Evolutionary conservation across 2,329 filamentous ascomycete species (phyloP).

Genomic region (Aspergillus hortae): DNA sequence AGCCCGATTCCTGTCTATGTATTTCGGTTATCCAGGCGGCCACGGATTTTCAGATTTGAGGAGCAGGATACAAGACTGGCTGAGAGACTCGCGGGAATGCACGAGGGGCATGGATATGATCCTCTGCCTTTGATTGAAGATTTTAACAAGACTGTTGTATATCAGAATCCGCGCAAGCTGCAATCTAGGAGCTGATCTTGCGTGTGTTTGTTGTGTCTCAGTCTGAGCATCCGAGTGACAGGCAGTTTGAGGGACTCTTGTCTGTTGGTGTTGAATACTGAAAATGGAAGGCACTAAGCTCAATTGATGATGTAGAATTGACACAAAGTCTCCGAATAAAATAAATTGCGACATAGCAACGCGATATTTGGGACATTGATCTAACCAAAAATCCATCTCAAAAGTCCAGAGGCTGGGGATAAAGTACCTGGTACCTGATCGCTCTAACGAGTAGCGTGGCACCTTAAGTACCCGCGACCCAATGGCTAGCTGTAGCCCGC

Average conservation of each 20-base stretch:
- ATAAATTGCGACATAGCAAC: not conserved
- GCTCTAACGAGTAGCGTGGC: slow-evolving; percentile 7
- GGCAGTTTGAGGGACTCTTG: too few species aligned
- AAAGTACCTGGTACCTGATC: slow-evolving; percentile 5
- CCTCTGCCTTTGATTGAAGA: slow-evolving; percentile 11
- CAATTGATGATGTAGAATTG: too few species aligned
- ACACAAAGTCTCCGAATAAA: not conserved
- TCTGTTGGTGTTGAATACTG: too few species aligned
- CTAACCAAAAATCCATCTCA: not conserved
- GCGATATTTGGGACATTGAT: not conserved
- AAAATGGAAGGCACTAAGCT: too few species aligned
- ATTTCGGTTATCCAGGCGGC: slow-evolving; percentile 6
- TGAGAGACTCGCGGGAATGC: slow-evolving; percentile 7
- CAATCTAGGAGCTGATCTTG: too few species aligned
- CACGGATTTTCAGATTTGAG: slow-evolving; percentile 7
- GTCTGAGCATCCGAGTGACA: too few species aligned
- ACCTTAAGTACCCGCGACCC: slow-evolving; percentile 14
- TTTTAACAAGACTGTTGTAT: not conserved
- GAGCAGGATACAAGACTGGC: slow-evolving; percentile 7
- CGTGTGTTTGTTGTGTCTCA: too few species aligned
- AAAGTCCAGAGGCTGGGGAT: slow-evolving; percentile 13
- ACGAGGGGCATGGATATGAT: slow-evolving; percentile 8
- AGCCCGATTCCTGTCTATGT: slow-evolving; percentile 4
- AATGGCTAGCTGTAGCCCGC: slow-evolving; percentile 3
- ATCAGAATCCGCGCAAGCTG: too few species aligned